A percentile compares a stretch with the other conserved stretches of the same genome.
phyloP scores from a whole-genome alignment of 805 yeast species.

The Myxozyma melibiosi region DNA sequence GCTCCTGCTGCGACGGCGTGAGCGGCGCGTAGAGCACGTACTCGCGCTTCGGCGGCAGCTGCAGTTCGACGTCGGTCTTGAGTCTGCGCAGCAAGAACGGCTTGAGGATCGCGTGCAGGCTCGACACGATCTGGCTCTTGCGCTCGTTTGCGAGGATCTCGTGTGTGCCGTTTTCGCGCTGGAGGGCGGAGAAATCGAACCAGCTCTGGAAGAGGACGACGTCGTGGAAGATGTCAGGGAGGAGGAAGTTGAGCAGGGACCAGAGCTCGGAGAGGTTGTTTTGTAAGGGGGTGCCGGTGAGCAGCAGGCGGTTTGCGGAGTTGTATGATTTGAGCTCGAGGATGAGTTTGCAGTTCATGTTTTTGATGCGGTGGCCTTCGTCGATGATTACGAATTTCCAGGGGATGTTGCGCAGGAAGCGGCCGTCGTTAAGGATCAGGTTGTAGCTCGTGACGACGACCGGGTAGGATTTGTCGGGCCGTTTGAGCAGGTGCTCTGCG shows the following conservation, averaged over 20 bases:
- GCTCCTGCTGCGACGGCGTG: slow-evolving; percentile 61
- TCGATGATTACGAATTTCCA: slow-evolving; percentile 92
- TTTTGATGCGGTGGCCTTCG: slow-evolving; percentile 93
- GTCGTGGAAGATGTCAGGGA: slow-evolving; percentile 93
- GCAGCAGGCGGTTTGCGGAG: slow-evolving; percentile 65
- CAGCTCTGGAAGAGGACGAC: slow-evolving; percentile 86
- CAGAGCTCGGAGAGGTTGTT: slow-evolving; percentile 88
- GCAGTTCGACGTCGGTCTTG: slow-evolving; percentile 68
- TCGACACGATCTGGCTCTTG: slow-evolving; percentile 65
- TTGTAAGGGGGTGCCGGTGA: slow-evolving; percentile 97
- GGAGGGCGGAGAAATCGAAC: slow-evolving; percentile 68
- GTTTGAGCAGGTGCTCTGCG: slow-evolving; percentile 35
- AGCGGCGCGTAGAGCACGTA: slow-evolving; percentile 76
- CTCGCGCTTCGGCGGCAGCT: slow-evolving; percentile 86
- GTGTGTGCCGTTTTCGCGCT: slow-evolving; percentile 49
- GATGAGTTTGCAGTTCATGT: slow-evolving; percentile 75
- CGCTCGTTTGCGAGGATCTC: slow-evolving; percentile 59
- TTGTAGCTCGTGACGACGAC: slow-evolving; percentile 84
- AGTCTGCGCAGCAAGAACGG: slow-evolving; percentile 85
- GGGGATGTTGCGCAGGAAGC: slow-evolving; percentile 51
- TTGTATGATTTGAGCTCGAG: slow-evolving; percentile 60
- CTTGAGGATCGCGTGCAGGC: slow-evolving; percentile 81
- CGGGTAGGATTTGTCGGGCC: slow-evolving; percentile 41
- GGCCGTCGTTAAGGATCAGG: slow-evolving; percentile 65
- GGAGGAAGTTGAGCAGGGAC: slow-evolving; percentile 85